Base-by-base conservation (phyloP, 2,329 filamentous ascomycete genomes). In the Ceratocystis albifundus region DNA sequence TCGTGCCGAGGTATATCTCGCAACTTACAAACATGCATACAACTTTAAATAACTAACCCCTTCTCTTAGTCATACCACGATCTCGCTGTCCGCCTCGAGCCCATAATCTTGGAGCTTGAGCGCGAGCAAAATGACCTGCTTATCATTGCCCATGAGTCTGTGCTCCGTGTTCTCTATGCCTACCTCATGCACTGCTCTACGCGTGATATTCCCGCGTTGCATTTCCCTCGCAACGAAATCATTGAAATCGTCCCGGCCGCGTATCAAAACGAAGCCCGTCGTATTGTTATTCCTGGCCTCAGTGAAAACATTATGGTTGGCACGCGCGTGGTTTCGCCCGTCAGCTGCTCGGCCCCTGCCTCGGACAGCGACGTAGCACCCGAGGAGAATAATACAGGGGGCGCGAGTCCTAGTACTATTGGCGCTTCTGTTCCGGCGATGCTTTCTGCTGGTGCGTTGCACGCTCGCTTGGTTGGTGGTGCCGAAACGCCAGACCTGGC, bases 171-270 rank as follows among this genome's bases (percentile, higher is more conserved):
- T 28, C 82, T 99, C 2, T 99, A 99, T 74, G 92, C 92, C 28
- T 99, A 99, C 76, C 81, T 99, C 48, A 99, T 99, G 94, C 94
- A 96, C 71, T 97, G 94, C 77, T 94, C 93, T 74, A 92, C 95
- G 7, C 88, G 88, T 75, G 91, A 96, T 73, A 99, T 99, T 69
- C 94, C 94, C 3, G 88, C 87, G 71, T 84, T 99, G 69, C 89
- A 90, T 70, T 99, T 99, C 72, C 94, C 94, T 3, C 88, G 94
- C 55, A 88, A 99, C 73, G 91, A 99, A 74, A 97, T 99, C 73
- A 96, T 99, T 71, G 94, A 99, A 80, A 96, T 99, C 74, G 95
- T 97, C 68, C 95, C 94, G 2, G 92, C 93, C 20, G 93, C 90
- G 41, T 99, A 99, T 77, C 94, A 96, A 78, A 99, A 99, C 73